Conservation (phyloP, 257 asterid genomes). For the Plantago major region DNA sequence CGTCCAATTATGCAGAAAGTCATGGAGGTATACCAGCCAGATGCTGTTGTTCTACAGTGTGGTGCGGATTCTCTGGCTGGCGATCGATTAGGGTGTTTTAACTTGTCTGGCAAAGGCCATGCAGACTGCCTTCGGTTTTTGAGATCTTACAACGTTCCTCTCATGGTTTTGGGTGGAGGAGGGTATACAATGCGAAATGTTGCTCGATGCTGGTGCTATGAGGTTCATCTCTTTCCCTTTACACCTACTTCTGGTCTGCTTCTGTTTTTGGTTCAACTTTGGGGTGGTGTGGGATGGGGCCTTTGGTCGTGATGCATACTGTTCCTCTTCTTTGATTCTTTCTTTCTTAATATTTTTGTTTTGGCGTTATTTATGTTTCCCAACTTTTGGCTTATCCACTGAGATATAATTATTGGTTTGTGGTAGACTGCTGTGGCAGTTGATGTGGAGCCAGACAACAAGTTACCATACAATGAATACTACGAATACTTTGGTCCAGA, state of each 20-base stretch:
- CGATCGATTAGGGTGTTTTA: constrained; percentile 65
- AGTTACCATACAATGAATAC: constrained; percentile 74
- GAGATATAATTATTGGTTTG: constrained; percentile 17
- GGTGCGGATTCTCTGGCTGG: constrained; percentile 71
- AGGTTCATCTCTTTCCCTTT: constrained; percentile 32
- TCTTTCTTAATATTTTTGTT: background rate
- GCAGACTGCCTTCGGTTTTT: constrained; percentile 61
- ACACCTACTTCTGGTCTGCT: background rate
- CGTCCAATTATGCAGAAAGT: constrained; percentile 52
- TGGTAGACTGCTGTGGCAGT: constrained; percentile 92
- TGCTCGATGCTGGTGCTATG: constrained; percentile 72
- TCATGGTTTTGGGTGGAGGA: constrained; percentile 74
- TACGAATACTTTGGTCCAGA: constrained; percentile 87
- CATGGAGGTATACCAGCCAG: constrained; percentile 63
- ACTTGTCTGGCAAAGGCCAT: constrained; percentile 61
- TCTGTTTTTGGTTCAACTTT: background rate
- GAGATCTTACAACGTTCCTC: constrained; percentile 62
- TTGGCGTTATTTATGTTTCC: too few relatives aligned
- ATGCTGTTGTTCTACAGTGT: constrained; percentile 69
- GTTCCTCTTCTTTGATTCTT: too few relatives aligned
- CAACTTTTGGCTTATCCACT: constrained; percentile 8
- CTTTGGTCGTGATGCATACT: too few relatives aligned
- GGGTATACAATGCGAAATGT: constrained; percentile 67
- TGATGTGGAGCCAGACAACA: constrained; percentile 77
- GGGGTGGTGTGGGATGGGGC: too few relatives aligned